phyloP scores from a whole-genome alignment of 1,284 basidiomycete species.

The Quambalaria eucalypti region DNA sequence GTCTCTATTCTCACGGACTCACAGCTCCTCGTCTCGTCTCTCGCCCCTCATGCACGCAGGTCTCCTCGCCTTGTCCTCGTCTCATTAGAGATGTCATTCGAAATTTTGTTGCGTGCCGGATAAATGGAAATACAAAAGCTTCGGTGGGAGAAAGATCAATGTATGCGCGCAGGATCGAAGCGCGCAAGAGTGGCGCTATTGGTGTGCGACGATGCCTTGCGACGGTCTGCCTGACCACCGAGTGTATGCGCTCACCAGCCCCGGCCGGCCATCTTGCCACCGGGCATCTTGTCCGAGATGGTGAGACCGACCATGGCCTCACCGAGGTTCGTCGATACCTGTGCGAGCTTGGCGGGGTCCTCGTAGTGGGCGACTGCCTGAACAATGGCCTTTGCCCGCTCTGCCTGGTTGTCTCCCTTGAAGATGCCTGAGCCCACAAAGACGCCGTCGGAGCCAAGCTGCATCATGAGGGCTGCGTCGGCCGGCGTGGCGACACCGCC shows the following conservation, averaged over 20 bases:
- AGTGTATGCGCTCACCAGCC: conserved; percentile 42
- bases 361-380: conserved; percentile 89
- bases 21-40: too few species aligned
- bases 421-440: conserved; percentile 49
- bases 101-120: too few species aligned
- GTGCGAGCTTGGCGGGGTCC: conserved; percentile 45
- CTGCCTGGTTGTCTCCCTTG: conserved; percentile 76
- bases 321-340: conserved; percentile 81
- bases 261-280: conserved; percentile 36
- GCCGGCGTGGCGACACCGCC: conserved; percentile 95
- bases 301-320: conserved; percentile 86
- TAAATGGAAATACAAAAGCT: too few species aligned
- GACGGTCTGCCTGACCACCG: too few species aligned
- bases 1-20: too few species aligned
- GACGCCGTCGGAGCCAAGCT: conserved; percentile 89
- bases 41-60: too few species aligned
- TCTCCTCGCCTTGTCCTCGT: too few species aligned
- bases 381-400: conserved; percentile 91
- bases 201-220: too few species aligned
- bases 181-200: too few species aligned
- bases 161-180: too few species aligned
- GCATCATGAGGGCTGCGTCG: conserved; percentile 99
- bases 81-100: too few species aligned
- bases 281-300: conserved; percentile 51
- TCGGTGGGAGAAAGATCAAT: too few species aligned